These are phyloP conservation scores for Ascosphaera apis DNA, from an alignment of 2,329 filamentous ascomycete genomes.

Conservation along the genomic window DNA sequence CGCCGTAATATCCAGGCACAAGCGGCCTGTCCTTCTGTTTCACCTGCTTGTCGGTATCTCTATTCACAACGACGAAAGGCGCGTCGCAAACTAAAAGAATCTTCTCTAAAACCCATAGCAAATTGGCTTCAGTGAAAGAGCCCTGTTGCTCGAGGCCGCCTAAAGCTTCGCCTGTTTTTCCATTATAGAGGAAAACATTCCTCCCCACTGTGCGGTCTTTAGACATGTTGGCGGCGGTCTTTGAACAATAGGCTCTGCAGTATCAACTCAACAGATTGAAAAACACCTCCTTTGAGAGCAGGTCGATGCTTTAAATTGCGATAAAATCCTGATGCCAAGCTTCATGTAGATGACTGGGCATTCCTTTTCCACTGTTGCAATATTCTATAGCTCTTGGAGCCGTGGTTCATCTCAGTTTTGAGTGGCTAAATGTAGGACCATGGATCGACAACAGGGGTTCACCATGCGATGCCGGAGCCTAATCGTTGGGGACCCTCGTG, in stretches of 20 bases:
- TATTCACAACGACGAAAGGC: constrained; percentile 4
- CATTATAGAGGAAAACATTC: constrained; percentile 5
- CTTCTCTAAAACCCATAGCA: constrained; percentile 5
- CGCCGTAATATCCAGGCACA: constrained; percentile 5
- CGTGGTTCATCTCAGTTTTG: too few species aligned
- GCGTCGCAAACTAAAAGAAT: constrained; percentile 4
- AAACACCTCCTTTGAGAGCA: too few species aligned
- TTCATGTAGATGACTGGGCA: too few species aligned
- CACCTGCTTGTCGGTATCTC: constrained; percentile 3
- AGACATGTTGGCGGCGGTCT: constrained; percentile 2
- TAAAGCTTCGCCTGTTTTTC: constrained; percentile 3
- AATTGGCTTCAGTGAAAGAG: constrained; percentile 4
- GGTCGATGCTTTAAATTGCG: too few species aligned
- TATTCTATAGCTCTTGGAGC: too few species aligned
- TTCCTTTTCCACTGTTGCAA: too few species aligned
- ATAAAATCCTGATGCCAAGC: too few species aligned
- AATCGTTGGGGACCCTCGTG: too few species aligned
- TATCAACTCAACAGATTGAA: too few species aligned
- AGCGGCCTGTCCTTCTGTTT: constrained; percentile 3
- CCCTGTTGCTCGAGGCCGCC: constrained; percentile 5
- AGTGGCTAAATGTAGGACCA: too few species aligned
- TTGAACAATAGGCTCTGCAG: background rate
- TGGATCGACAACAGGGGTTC: too few species aligned
- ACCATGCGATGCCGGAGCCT: too few species aligned
- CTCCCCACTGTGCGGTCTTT: constrained; percentile 4